Conservation (phyloP, 495 filamentous ascomycete species). For the Neohortaea acidophila region DNA sequence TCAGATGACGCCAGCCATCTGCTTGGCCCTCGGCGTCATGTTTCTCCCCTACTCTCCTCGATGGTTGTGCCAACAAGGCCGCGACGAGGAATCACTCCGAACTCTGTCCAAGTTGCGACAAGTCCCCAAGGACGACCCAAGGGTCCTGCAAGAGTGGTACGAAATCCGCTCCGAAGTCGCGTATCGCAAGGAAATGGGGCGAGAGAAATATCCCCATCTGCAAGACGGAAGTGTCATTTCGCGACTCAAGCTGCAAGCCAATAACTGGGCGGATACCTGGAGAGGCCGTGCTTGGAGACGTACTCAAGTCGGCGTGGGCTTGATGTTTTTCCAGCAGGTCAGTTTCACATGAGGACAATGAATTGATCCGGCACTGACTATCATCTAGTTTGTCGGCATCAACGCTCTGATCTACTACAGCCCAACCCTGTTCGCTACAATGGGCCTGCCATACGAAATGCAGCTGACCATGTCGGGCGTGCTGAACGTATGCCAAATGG, state of each 20-base stretch:
- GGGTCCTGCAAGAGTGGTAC: slow-evolving; percentile 22
- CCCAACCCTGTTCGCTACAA: slow-evolving; percentile 41
- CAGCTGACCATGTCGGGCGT: slow-evolving; percentile 45
- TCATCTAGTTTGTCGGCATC: slow-evolving; percentile 13
- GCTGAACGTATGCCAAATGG: slow-evolving; percentile 37
- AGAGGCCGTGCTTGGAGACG: slow-evolving; percentile 38
- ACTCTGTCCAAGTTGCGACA: slow-evolving; percentile 19
- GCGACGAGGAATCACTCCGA: slow-evolving; percentile 20
- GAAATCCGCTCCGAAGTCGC: slow-evolving; percentile 24
- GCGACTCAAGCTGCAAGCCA: slow-evolving; percentile 16
- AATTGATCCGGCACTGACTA: too few species aligned
- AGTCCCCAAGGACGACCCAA: slow-evolving; percentile 17
- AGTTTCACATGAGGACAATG: too few species aligned
- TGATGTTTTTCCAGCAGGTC: slow-evolving; percentile 43
- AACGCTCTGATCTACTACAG: slow-evolving; percentile 35
- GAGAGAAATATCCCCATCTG: slow-evolving; percentile 19
- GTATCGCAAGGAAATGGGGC: slow-evolving; percentile 16
- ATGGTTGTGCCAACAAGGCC: slow-evolving; percentile 21
- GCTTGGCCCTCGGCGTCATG: slow-evolving; percentile 21
- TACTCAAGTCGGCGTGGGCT: slow-evolving; percentile 37
- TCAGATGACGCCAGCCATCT: slow-evolving; percentile 21
- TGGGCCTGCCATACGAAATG: slow-evolving; percentile 41
- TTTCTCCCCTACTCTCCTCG: slow-evolving; percentile 25
- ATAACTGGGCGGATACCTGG: slow-evolving; percentile 21
- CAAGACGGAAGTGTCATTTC: slow-evolving; percentile 7